Percentiles rank a stretch among this genome's conserved stretches.
Evolutionary conservation across 169 alveolate genomes (phyloP).

Genomic region (Plasmodium yoelii): DNA sequence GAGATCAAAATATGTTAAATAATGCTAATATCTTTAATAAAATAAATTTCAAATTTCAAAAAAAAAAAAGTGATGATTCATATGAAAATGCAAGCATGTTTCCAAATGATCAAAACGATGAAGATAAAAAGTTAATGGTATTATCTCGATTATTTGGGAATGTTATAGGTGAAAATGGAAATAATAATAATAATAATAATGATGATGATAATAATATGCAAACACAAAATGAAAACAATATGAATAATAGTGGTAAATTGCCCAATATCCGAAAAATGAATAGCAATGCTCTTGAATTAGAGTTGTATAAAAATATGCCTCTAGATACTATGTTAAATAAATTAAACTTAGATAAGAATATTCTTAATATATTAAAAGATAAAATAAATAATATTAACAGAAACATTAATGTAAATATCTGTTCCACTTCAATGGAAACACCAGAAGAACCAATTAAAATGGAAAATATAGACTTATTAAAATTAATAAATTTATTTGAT

Average conservation of each 20-base stretch:
- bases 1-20: constrained; percentile 15
- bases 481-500: constrained; percentile 32
- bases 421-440: constrained; percentile 25
- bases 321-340: constrained; percentile 62
- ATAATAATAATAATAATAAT: neutral
- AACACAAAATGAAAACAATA: neutral
- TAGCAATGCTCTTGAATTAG: constrained; percentile 12
- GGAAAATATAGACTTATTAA: constrained; percentile 24
- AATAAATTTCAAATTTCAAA: constrained; percentile 9
- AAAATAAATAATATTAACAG: constrained; percentile 74
- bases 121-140: constrained; percentile 55
- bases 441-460: constrained; percentile 21
- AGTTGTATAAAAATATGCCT: constrained; percentile 59
- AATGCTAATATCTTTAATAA: constrained; percentile 3
- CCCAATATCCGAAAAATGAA: neutral
- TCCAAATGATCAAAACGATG: constrained; percentile 23
- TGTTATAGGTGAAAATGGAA: constrained; percentile 69
- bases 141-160: constrained; percentile 53
- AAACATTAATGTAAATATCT: constrained; percentile 57
- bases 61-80: constrained; percentile 16
- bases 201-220: neutral
- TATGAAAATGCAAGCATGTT: constrained; percentile 1
- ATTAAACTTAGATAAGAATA: constrained; percentile 52
- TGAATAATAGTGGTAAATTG: constrained; percentile 8
- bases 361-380: constrained; percentile 62